A percentile compares a stretch with the other conserved stretches of the same genome.
phyloP scores from a whole-genome alignment of 768 basidiomycete genomes.

The Pisolithus sp. region DNA sequence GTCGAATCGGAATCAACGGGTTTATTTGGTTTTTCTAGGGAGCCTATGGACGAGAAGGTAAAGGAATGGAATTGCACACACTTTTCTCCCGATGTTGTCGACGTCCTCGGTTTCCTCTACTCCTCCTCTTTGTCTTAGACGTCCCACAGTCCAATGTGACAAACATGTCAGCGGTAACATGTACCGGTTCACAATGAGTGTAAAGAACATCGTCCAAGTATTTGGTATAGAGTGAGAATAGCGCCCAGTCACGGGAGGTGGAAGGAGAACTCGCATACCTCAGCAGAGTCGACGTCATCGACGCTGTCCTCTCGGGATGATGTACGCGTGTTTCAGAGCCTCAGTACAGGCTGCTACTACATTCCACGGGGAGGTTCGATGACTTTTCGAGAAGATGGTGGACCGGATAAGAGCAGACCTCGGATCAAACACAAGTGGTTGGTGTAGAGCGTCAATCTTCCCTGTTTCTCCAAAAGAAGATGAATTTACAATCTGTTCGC shows the following conservation, averaged over 20 bases:
- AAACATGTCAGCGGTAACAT: constrained; percentile 58
- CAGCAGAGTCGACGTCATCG: constrained; percentile 75
- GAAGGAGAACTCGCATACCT: constrained; percentile 90
- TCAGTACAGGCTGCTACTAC: constrained; percentile 50
- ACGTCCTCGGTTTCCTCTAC: constrained; percentile 69
- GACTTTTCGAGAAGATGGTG: constrained; percentile 61
- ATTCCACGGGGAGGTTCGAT: constrained; percentile 38
- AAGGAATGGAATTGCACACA: constrained; percentile 81
- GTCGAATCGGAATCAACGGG: constrained; percentile 82
- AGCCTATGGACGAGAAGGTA: constrained; percentile 67
- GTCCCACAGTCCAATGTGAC: constrained; percentile 75
- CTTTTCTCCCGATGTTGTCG: constrained; percentile 81
- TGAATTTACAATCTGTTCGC: too few species aligned
- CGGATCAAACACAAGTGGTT: constrained; percentile 57
- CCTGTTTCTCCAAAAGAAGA: too few species aligned
- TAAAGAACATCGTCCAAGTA: constrained; percentile 72
- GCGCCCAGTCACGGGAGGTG: constrained; percentile 78
- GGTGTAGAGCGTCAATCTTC: too few species aligned
- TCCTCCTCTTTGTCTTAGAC: constrained; percentile 87
- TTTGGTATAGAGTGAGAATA: constrained; percentile 74
- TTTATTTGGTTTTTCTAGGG: constrained; percentile 75
- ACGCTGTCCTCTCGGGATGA: constrained; percentile 87
- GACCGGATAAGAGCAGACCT: constrained; percentile 55
- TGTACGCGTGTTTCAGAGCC: constrained; percentile 77
- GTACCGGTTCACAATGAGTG: constrained; percentile 64